These are phyloP conservation scores for Penicillium paxilli DNA, from an alignment of 495 filamentous ascomycete species.

Conservation along the genomic window DNA sequence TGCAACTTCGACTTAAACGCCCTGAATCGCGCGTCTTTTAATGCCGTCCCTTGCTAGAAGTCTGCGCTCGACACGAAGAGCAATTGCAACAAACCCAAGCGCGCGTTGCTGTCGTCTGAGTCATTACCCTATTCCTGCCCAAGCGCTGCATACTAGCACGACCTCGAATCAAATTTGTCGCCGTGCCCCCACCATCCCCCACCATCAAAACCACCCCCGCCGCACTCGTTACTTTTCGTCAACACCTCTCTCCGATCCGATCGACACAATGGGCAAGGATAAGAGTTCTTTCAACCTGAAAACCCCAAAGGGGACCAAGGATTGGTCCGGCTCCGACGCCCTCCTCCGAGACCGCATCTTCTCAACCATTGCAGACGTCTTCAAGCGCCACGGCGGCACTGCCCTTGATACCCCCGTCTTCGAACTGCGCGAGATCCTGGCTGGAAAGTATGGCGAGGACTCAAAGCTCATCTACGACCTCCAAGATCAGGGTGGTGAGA, in stretches of 20 bases:
- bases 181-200: conserved; percentile 42
- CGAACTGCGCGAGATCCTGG: conserved; percentile 74
- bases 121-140: conserved; percentile 16
- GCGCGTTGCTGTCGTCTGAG: conserved; percentile 11
- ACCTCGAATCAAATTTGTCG: conserved; percentile 32
- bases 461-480: conserved; percentile 89
- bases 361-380: conserved; percentile 76
- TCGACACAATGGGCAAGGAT: conserved; percentile 36
- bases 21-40: conserved; percentile 16
- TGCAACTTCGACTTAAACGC: conserved; percentile 12
- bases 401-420: conserved; percentile 86
- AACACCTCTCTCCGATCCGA: conserved; percentile 15
- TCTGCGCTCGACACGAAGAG: conserved; percentile 28
- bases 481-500: conserved; percentile 80
- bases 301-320: conserved; percentile 51
- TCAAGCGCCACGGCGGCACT: conserved; percentile 85
- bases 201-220: conserved; percentile 31
- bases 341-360: conserved; percentile 70
- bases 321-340: conserved; percentile 38
- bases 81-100: conserved; percentile 17
- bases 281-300: conserved; percentile 44
- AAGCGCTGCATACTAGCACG: conserved; percentile 21
- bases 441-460: conserved; percentile 92
- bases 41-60: conserved; percentile 24
- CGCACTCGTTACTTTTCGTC: conserved; percentile 32